These are phyloP conservation scores for Sporothrix phasma DNA, from an alignment of 2,329 filamentous ascomycete species.

Conservation along the genomic window DNA sequence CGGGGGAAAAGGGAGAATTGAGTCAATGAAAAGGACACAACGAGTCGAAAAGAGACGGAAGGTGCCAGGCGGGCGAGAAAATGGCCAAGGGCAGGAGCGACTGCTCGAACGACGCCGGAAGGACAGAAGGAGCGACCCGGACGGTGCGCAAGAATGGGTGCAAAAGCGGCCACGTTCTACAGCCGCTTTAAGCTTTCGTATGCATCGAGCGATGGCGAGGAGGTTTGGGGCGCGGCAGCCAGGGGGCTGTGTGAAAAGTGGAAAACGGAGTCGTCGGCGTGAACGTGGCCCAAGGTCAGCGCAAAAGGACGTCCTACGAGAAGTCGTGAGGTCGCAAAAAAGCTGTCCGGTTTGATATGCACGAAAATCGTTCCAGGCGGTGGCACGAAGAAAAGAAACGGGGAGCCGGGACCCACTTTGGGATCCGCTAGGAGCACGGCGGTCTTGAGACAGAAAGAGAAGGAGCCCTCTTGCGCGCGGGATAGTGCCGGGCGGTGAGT, in stretches of 20 bases:
- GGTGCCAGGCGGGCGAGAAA: neutral
- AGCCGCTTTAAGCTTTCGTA: slow-evolving; percentile 11
- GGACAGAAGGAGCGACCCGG: slow-evolving; percentile 3
- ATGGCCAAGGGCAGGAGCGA: neutral
- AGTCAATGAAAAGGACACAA: neutral
- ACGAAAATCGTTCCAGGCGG: slow-evolving; percentile 14
- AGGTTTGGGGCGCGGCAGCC: slow-evolving; percentile 3
- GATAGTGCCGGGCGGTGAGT: slow-evolving; percentile 17
- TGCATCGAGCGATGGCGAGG: slow-evolving; percentile 4
- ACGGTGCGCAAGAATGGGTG: neutral
- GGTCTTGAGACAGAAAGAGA: neutral
- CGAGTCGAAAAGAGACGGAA: neutral
- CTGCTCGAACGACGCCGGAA: neutral
- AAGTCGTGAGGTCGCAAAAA: slow-evolving; percentile 11
- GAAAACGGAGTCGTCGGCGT: neutral
- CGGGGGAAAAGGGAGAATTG: neutral
- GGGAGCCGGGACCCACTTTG: slow-evolving; percentile 1
- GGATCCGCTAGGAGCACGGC: neutral
- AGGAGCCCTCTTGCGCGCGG: neutral
- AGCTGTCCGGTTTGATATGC: slow-evolving; percentile 12
- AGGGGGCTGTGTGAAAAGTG: neutral
- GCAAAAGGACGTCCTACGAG: neutral
- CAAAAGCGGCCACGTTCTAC: neutral
- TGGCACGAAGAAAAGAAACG: slow-evolving; percentile 2
- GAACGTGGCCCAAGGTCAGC: neutral